A percentile compares a stretch with the other conserved stretches of the same genome.
These are phyloP conservation scores for Schizonepeta tenuifolia DNA, from an alignment of 257 asterid species.

Conservation along the genomic window DNA sequence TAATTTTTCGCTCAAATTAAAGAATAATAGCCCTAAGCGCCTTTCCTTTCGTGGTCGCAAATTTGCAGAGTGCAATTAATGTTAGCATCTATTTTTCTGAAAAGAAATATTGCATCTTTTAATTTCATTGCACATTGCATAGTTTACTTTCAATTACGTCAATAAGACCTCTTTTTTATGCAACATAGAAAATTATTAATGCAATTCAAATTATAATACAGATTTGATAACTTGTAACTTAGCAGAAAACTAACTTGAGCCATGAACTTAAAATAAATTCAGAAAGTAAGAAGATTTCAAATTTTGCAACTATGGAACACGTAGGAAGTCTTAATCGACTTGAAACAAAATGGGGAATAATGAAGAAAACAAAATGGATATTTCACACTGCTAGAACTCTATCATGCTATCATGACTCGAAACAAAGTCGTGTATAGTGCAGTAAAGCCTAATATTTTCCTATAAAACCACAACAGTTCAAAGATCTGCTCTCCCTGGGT, in stretches of 20 bases:
- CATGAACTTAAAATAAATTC: background rate
- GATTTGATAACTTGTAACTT: too few species aligned
- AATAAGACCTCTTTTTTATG: too few species aligned
- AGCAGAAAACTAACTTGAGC: too few species aligned
- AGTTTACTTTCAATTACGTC: too few species aligned
- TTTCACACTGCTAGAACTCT: background rate
- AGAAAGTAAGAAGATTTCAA: background rate
- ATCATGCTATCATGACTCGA: background rate
- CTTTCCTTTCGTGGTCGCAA: background rate
- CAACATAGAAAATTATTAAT: too few species aligned
- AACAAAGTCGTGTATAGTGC: background rate
- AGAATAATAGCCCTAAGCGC: background rate
- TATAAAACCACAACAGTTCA: constrained; percentile 18
- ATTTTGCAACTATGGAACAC: background rate
- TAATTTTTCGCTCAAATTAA: constrained; percentile 1
- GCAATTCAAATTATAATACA: too few species aligned
- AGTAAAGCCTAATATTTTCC: background rate
- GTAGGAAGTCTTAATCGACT: background rate
- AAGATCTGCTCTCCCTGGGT: constrained; percentile 95
- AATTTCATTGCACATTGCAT: too few species aligned
- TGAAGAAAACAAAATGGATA: background rate
- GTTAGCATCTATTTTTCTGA: too few species aligned
- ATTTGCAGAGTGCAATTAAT: background rate
- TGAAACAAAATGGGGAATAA: background rate
- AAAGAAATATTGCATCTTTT: too few species aligned